Base-by-base conservation (phyloP, 805 yeast species). In the Monosporozyma aerobia region DNA sequence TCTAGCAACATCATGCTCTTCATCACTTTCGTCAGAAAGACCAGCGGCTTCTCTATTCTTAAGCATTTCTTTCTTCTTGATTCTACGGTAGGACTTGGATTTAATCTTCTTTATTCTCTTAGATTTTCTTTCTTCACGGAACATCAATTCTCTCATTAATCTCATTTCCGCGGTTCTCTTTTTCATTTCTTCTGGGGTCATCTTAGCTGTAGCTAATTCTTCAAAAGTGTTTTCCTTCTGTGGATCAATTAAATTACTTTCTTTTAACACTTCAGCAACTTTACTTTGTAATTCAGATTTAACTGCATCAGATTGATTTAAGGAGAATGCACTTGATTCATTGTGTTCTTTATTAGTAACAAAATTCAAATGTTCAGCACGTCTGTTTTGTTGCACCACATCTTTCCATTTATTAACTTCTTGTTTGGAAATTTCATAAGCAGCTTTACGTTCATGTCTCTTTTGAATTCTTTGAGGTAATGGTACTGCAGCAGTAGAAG, bases 91-190 rank as follows among this genome's bases (percentile, higher is more conserved):
- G 1, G 89, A 78, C 70, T 92, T 94, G 40, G 97, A 89, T 69
- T 94, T 94, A 69, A 94, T 94, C 73, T 92, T 94, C 74, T 92
- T 92, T 63, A 94, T 77, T 61, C 99, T 79, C 69, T 81, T 90
- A 9, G 98, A 90, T 63, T 87, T 84, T 64, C 83, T 80, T 72
- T 92, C 97, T 62, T 92, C 97, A 62, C 98, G 78, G 73, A 90
- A 94, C 96, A 92, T 88, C 57, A 92, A 78, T 65, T 94, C 99
- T 57, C 99, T 79, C 97, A 90, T 89, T 63, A 86, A 71, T 59
- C 98, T 79, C 59, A 92, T 76, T 69, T 92, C 96, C 54, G 81
- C 79, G 7, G 94, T 84, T 54, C 95, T 77, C 65, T 82, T 81
- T 52, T 74, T 72, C 72, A 92, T 71, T 49, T 94, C 98, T 55